Evolutionary conservation across 2,329 filamentous ascomycete species (phyloP).

Genomic region (Bipolaris gigantea): DNA sequence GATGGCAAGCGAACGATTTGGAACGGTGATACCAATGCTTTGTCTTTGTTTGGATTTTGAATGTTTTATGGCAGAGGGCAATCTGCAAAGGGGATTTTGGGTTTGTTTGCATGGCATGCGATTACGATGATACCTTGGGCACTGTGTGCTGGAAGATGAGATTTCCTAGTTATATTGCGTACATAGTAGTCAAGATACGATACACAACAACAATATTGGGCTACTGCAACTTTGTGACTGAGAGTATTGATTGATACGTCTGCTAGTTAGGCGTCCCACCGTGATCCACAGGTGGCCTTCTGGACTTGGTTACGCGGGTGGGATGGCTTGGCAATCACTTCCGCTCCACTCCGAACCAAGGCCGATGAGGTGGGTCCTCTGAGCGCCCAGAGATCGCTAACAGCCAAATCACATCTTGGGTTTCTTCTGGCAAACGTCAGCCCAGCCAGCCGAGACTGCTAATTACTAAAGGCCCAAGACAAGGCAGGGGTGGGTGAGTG

Average conservation of each 20-base stretch:
- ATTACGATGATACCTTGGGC: conserved; percentile 30
- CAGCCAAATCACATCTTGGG: neutral
- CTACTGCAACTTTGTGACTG: neutral
- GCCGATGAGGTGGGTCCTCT: conserved; percentile 8
- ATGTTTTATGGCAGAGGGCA: conserved; percentile 1
- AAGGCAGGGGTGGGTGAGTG: neutral
- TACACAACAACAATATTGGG: neutral
- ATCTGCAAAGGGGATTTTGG: conserved; percentile 14
- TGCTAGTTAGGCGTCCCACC: neutral
- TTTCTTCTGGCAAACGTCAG: conserved; percentile 20
- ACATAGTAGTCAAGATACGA: conserved; percentile 17
- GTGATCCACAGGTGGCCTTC: neutral
- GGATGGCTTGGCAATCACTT: conserved; percentile 16
- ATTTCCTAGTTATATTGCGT: conserved; percentile 10
- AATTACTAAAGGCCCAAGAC: conserved; percentile 16
- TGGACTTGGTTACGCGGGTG: neutral
- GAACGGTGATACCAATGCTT: neutral
- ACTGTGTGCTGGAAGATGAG: conserved; percentile 13
- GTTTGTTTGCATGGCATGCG: conserved; percentile 23
- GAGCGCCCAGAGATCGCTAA: conserved; percentile 19
- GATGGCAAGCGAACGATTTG: neutral
- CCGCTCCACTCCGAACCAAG: conserved; percentile 21
- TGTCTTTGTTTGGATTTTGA: neutral
- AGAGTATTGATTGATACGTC: neutral
- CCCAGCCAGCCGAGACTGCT: conserved; percentile 18